A percentile compares a stretch with the other conserved stretches of the same genome.
Conservation (phyloP, 2,329 filamentous ascomycete genomes). For the Xylariaceae sp. region DNA sequence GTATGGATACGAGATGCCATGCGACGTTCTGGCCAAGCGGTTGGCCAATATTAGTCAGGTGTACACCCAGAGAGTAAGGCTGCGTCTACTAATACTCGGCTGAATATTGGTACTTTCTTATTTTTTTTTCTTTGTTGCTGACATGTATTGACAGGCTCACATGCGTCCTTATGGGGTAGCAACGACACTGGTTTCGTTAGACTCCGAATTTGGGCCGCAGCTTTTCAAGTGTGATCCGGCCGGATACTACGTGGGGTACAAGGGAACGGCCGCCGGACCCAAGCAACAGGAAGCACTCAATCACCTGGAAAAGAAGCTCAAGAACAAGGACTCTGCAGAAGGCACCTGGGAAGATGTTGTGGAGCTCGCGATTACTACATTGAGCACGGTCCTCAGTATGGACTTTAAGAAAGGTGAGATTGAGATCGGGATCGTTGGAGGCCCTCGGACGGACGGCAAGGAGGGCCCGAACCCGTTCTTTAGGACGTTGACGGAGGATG, state of each 20-base stretch:
- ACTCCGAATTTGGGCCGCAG: slow-evolving; percentile 89
- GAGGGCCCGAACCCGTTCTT: slow-evolving; percentile 81
- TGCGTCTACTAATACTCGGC: slow-evolving; percentile 5
- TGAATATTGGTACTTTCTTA: background rate
- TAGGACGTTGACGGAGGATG: slow-evolving; percentile 89
- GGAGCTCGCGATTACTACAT: slow-evolving; percentile 90
- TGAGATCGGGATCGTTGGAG: slow-evolving; percentile 96
- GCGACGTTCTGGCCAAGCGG: slow-evolving; percentile 93
- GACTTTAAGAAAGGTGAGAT: slow-evolving; percentile 99
- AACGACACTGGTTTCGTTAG: slow-evolving; percentile 90
- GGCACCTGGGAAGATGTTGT: slow-evolving; percentile 97
- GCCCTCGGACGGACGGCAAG: slow-evolving; percentile 78
- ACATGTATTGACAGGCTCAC: slow-evolving; percentile 66
- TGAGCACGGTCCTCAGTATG: slow-evolving; percentile 96
- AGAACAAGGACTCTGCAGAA: slow-evolving; percentile 94
- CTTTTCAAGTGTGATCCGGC: slow-evolving; percentile 98
- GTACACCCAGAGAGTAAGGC: slow-evolving; percentile 87
- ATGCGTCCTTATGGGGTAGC: slow-evolving; percentile 98
- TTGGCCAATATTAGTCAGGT: slow-evolving; percentile 99
- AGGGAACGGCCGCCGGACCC: slow-evolving; percentile 93
- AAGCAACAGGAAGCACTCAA: slow-evolving; percentile 99
- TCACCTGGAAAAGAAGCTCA: slow-evolving; percentile 98
- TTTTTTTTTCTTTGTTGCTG: slow-evolving; percentile 8
- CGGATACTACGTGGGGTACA: slow-evolving; percentile 98
- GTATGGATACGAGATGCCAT: slow-evolving; percentile 99